These are phyloP conservation scores for Fraxinus ornus DNA, from an alignment of 305 asterid species.

Conservation along the genomic window DNA sequence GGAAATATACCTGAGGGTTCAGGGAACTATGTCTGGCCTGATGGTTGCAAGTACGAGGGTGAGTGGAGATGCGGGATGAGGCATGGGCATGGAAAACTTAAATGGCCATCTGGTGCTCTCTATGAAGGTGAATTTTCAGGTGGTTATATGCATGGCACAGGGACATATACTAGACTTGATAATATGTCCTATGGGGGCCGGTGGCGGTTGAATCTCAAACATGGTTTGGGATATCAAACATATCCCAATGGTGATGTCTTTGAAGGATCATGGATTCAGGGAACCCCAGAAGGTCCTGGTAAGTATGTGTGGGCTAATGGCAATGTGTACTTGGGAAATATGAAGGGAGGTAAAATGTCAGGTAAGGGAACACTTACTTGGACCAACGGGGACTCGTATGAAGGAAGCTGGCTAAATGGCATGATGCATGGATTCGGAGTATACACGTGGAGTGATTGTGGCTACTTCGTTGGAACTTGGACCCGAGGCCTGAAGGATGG, in stretches of 20 bases:
- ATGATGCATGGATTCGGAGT: constrained; percentile 91
- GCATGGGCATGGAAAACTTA: constrained; percentile 80
- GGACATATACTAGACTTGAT: constrained; percentile 54
- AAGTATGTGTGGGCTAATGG: constrained; percentile 88
- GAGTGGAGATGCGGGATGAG: constrained; percentile 94
- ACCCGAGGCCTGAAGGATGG: constrained; percentile 94
- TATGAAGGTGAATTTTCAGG: constrained; percentile 95
- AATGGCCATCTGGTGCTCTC: constrained; percentile 77
- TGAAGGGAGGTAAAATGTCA: constrained; percentile 85
- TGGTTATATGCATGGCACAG: constrained; percentile 79
- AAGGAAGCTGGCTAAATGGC: constrained; percentile 85
- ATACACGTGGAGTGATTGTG: constrained; percentile 82
- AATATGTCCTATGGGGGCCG: constrained; percentile 64
- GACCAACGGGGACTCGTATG: constrained; percentile 72
- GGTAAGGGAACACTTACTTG: constrained; percentile 94
- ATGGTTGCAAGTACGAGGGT: constrained; percentile 85
- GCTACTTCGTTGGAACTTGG: constrained; percentile 92
- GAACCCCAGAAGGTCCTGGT: constrained; percentile 89
- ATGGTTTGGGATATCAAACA: constrained; percentile 84
- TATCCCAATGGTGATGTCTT: constrained; percentile 72
- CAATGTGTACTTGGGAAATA: constrained; percentile 77
- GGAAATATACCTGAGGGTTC: constrained; percentile 75
- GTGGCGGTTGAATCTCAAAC: constrained; percentile 85
- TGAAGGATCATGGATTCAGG: constrained; percentile 97
- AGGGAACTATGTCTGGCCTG: constrained; percentile 81